These are phyloP conservation scores for Ogataea saltuana DNA, from an alignment of 805 yeast species.

Conservation along the genomic window DNA sequence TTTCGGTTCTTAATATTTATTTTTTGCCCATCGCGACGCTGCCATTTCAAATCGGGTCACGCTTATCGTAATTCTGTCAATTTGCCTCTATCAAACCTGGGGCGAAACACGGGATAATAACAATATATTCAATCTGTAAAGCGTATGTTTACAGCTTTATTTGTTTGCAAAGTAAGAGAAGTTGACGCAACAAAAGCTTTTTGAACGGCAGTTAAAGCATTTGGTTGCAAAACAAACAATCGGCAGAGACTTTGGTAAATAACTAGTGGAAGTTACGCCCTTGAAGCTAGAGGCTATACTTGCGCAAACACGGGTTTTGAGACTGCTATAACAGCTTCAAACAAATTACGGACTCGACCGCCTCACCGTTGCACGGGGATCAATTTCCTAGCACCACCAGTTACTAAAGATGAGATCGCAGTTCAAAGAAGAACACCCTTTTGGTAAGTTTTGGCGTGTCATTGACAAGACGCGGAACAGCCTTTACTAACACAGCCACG, in stretches of 20 bases:
- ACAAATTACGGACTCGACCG: no score
- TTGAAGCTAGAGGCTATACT: no score
- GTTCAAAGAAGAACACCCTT: conserved; percentile 93
- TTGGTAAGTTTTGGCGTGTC: conserved; percentile 55
- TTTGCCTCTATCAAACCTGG: conserved; percentile 14
- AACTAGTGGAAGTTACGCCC: no score
- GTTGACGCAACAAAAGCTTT: background rate
- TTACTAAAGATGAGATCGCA: conserved; percentile 71
- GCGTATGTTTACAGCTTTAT: background rate
- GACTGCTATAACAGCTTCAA: conserved; percentile 1
- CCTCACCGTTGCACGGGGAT: no score
- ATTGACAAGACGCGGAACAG: conserved; percentile 4
- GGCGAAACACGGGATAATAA: background rate
- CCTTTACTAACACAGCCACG: conserved; percentile 4
- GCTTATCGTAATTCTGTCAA: conserved; percentile 16
- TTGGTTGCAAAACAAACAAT: no score
- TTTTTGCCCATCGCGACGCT: conserved; percentile 7
- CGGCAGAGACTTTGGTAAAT: no score
- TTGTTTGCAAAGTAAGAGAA: no score
- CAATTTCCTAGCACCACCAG: no score
- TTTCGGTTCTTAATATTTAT: background rate
- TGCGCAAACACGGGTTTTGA: conserved; percentile 1
- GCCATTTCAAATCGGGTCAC: conserved; percentile 18
- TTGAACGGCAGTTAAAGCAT: no score
- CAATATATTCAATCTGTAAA: background rate